Base-by-base conservation (phyloP, 495 filamentous ascomycete species). In the Aspergillus taichungensis region DNA sequence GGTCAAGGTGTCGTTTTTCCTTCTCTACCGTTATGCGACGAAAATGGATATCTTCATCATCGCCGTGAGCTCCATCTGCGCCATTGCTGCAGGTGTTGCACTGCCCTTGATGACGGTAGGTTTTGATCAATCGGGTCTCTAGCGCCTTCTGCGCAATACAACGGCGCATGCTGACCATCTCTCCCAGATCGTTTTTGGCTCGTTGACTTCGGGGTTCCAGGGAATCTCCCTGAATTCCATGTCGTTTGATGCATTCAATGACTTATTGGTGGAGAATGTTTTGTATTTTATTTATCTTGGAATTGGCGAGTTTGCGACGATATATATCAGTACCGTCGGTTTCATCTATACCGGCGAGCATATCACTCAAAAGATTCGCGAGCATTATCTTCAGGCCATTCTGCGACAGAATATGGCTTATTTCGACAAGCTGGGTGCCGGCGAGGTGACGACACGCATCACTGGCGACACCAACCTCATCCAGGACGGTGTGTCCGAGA, bases 341-440 rank as follows among this genome's bases (percentile, higher is more conserved):
- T 96, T 92, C 68, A 94, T 95, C 55, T 95, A 96, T 59, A 87
- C 85, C 0, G 92, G 91, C 45, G 92, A 97, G 61, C 84, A 94
- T 53, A 76, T 91, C 55, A 82, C 84, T 18, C 79, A 79, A 51
- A 89, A 90, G 67, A 87, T 95, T 52, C 79, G 89, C 37, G 80
- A 88, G 59, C 77, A 84, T 42, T 95, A 95, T 61, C 75, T 95
- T 3, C 69, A 76, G 47, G 86, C 87, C 37, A 90, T 89, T 54
- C 71, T 95, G 69, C 78, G 81, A 34, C 89, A 95, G 59, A 95
- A 95, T 63, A 87, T 95, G 57, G 89, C 79, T 40, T 94, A 88
- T 59, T 95, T 94, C 61, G 89, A 95, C 57, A 89, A 87, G 54
- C 77, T 92, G 13, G 89, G 89, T 40, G 85, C 89, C 27, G 90